phyloP scores from a whole-genome alignment of 805 yeast genomes.

The Pichia insulana region DNA sequence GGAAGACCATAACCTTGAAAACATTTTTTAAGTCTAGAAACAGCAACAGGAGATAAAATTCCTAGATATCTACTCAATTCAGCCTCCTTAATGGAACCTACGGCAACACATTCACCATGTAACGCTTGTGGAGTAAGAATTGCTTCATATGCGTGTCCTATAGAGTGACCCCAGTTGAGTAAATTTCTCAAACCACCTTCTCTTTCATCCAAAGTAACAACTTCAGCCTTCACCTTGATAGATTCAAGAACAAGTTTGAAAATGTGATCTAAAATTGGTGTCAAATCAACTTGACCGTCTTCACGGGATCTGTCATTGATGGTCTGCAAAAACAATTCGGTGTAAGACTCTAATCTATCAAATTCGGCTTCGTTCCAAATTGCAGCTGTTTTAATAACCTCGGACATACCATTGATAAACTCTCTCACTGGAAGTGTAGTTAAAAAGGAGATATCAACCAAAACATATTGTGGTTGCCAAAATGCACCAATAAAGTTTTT shows the following conservation, averaged over 20 bases:
- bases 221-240: constrained; percentile 84
- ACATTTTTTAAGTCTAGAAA: constrained; percentile 78
- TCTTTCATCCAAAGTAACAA: constrained; percentile 88
- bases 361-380: constrained; percentile 93
- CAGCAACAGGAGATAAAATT: constrained; percentile 83
- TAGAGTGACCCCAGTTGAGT: constrained; percentile 91
- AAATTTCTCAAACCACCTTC: constrained; percentile 91
- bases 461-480: constrained; percentile 89
- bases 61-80: constrained; percentile 92
- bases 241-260: constrained; percentile 77
- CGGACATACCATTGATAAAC: constrained; percentile 97
- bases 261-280: constrained; percentile 63
- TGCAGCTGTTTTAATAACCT: constrained; percentile 95
- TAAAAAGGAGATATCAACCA: constrained; percentile 81
- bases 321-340: constrained; percentile 59
- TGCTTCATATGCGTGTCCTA: constrained; percentile 99
- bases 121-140: constrained; percentile 90
- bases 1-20: constrained; percentile 84
- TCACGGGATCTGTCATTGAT: constrained; percentile 36
- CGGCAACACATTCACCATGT: constrained; percentile 98
- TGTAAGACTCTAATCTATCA: constrained; percentile 69
- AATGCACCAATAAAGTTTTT: constrained; percentile 95
- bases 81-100: constrained; percentile 92
- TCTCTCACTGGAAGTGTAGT: constrained; percentile 87
- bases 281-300: constrained; percentile 50